phyloP scores from a whole-genome alignment of 2,329 filamentous ascomycete genomes.

The Cryphonectria naterciae region DNA sequence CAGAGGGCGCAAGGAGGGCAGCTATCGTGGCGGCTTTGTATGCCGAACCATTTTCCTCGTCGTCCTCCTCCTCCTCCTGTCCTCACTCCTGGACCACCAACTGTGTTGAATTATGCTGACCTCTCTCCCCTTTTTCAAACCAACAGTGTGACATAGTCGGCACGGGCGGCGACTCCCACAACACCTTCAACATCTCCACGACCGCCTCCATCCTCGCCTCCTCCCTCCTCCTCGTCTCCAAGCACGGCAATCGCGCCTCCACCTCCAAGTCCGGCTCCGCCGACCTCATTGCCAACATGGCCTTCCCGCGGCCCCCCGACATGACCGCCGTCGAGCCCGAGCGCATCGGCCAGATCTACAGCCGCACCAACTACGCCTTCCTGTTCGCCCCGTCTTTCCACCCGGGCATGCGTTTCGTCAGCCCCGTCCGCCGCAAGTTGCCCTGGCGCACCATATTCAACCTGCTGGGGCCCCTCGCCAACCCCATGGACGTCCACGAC shows the following conservation, averaged over 20 bases:
- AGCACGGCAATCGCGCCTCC: slow-evolving; percentile 94
- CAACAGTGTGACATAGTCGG: slow-evolving; percentile 88
- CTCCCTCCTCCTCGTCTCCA: slow-evolving; percentile 81
- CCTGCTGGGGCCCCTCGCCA: slow-evolving; percentile 87
- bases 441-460: slow-evolving; percentile 98
- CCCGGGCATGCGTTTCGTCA: slow-evolving; percentile 89
- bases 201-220: slow-evolving; percentile 91
- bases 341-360: slow-evolving; percentile 75
- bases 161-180: slow-evolving; percentile 93
- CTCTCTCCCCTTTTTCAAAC: neutral
- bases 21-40: slow-evolving; percentile 83
- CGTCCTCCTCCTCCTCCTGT: slow-evolving; percentile 1
- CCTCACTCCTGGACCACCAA: neutral
- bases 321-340: slow-evolving; percentile 74
- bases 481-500: slow-evolving; percentile 73
- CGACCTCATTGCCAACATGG: slow-evolving; percentile 80
- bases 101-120: slow-evolving; percentile 11
- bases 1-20: slow-evolving; percentile 68
- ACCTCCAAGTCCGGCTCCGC: slow-evolving; percentile 96
- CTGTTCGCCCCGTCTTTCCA: slow-evolving; percentile 96
- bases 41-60: slow-evolving; percentile 39
- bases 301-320: slow-evolving; percentile 68
- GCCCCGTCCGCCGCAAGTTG: slow-evolving; percentile 81
- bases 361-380: slow-evolving; percentile 87
- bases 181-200: slow-evolving; percentile 98